Percentiles rank a stretch among this genome's conserved stretches.
phyloP scores from a whole-genome alignment of 139 green algal species.

The Closterium sp. region DNA sequence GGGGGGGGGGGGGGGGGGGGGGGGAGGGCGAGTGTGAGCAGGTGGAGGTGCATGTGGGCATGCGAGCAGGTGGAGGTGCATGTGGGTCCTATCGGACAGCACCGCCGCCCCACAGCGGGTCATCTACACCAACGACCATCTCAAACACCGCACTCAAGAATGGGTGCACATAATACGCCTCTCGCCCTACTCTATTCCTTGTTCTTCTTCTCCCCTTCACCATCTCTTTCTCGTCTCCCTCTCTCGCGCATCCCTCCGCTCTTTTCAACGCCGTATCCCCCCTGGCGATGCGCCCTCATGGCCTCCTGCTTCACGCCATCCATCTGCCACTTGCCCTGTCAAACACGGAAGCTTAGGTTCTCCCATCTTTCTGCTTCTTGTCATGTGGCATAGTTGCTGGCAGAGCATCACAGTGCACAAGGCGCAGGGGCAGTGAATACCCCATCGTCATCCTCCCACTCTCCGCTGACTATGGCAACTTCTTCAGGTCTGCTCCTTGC shows the following conservation, averaged over 20 bases:
- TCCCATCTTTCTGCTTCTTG: no score
- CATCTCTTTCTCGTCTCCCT: no score
- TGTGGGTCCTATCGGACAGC: neutral
- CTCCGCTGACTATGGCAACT: constrained; percentile 38
- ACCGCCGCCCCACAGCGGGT: neutral
- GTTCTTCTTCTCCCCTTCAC: no score
- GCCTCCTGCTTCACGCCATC: neutral
- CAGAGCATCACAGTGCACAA: constrained; percentile 88
- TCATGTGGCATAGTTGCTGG: neutral
- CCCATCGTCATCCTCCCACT: constrained; percentile 71
- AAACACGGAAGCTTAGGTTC: no score
- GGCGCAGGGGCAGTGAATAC: constrained; percentile 82
- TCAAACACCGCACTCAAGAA: neutral
- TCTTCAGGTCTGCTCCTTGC: constrained; percentile 48
- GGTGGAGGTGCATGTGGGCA: no score
- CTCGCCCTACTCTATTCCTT: neutral
- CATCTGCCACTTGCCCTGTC: neutral
- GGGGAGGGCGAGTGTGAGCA: no score
- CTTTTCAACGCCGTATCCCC: neutral
- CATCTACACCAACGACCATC: neutral
- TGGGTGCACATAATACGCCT: neutral
- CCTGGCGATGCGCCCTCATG: neutral
- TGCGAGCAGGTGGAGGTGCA: neutral
- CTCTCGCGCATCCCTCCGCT: no score
- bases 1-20: no score